Evolutionary conservation across 2,329 filamentous ascomycete genomes (phyloP).

Genomic region (Xylariaceae sp.): DNA sequence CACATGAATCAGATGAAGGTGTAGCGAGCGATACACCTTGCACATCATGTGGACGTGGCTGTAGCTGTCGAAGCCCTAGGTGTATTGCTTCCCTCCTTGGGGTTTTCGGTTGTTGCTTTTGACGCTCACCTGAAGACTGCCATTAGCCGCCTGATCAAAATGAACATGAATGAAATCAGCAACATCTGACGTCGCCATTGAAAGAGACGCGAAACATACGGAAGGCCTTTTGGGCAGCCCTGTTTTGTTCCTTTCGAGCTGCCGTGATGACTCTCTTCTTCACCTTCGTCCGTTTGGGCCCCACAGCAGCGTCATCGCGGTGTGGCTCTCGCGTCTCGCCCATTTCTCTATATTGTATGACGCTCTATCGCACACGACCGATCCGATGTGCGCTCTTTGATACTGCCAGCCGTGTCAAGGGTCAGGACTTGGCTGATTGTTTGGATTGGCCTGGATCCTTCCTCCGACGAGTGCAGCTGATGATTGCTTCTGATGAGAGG

Average conservation of each 20-base stretch:
- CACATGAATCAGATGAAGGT: background rate
- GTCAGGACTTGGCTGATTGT: too few species aligned
- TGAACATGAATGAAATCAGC: too few species aligned
- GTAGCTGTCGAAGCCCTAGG: constrained; percentile 2
- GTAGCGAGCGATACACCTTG: background rate
- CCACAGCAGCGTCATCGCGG: background rate
- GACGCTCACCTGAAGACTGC: constrained; percentile 9
- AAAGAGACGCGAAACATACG: constrained; percentile 23
- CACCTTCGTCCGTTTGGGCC: background rate
- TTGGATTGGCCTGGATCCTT: too few species aligned
- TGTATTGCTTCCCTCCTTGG: background rate
- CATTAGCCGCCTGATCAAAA: constrained; percentile 5
- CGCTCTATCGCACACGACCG: too few species aligned
- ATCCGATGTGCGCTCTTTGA: too few species aligned
- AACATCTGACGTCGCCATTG: too few species aligned
- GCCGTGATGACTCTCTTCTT: constrained; percentile 33
- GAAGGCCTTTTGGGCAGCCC: constrained; percentile 32
- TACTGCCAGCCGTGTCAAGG: too few species aligned
- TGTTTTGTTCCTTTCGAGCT: constrained; percentile 36
- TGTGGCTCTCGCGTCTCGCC: background rate
- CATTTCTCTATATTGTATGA: constrained; percentile 1
- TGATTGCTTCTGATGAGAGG: too few species aligned
- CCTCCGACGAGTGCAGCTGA: too few species aligned
- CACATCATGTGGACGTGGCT: constrained; percentile 10
- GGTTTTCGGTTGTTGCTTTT: constrained; percentile 16